A percentile compares a stretch with the other conserved stretches of the same genome.
phyloP scores from a whole-genome alignment of 495 filamentous ascomycete genomes.

The Thermothielavioides terrestris region DNA sequence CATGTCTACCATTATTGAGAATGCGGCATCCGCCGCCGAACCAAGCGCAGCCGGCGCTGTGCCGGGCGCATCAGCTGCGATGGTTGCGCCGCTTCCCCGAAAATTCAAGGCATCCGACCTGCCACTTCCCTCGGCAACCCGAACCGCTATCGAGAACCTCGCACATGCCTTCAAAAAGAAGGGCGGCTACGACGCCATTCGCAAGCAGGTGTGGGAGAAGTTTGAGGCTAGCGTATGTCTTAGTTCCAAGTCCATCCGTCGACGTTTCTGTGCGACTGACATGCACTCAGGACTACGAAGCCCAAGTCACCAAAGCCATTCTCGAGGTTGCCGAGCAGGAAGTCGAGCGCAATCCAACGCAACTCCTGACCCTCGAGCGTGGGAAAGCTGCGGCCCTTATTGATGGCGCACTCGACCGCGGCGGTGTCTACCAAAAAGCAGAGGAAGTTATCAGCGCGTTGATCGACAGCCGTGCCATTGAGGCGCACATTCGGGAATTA shows the following conservation, averaged over 20 bases:
- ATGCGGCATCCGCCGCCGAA: neutral
- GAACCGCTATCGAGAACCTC: constrained; percentile 66
- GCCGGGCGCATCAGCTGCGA: neutral
- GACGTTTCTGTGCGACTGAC: neutral
- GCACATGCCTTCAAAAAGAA: constrained; percentile 84
- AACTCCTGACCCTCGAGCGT: constrained; percentile 66
- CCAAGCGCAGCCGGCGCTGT: neutral
- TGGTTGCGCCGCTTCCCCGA: constrained; percentile 22
- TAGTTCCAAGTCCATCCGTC: neutral
- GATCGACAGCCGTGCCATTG: constrained; percentile 57
- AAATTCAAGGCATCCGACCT: constrained; percentile 81
- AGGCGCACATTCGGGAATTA: constrained; percentile 59
- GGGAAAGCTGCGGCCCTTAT: constrained; percentile 74
- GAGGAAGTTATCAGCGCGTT: constrained; percentile 58
- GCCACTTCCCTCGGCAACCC: constrained; percentile 61
- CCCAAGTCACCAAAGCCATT: constrained; percentile 54
- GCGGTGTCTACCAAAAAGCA: constrained; percentile 68
- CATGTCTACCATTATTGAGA: constrained; percentile 13
- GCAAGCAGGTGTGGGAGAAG: constrained; percentile 72
- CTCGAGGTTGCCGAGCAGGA: constrained; percentile 68
- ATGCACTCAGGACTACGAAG: constrained; percentile 52
- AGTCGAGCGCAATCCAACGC: constrained; percentile 66
- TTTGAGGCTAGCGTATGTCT: constrained; percentile 64
- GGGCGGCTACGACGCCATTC: constrained; percentile 75
- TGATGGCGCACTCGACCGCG: constrained; percentile 77